Evolutionary conservation across 495 filamentous ascomycete genomes (phyloP).

Genomic region (Trichoderma asperelloides): DNA sequence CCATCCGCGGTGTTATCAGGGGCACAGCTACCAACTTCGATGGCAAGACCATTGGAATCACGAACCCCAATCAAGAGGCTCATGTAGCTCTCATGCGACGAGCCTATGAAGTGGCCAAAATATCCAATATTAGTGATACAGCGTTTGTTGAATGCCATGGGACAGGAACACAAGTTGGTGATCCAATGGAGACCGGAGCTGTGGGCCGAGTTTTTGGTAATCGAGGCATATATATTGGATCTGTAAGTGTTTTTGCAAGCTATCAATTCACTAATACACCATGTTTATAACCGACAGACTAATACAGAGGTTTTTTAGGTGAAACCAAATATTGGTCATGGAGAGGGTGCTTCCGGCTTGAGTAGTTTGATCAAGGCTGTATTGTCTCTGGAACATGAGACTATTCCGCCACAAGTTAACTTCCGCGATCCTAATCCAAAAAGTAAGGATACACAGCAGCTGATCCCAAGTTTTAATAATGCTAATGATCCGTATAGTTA

Average conservation of each 20-base stretch:
- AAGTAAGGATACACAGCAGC: constrained; percentile 13
- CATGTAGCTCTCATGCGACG: constrained; percentile 40
- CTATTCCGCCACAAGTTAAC: constrained; percentile 28
- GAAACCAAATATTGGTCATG: constrained; percentile 45
- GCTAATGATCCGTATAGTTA: constrained; percentile 11
- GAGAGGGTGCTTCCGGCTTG: constrained; percentile 39
- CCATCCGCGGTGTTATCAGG: constrained; percentile 43
- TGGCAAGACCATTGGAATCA: constrained; percentile 30
- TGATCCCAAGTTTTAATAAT: neutral
- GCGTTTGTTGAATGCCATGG: constrained; percentile 29
- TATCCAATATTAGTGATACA: constrained; percentile 30
- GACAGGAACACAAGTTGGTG: constrained; percentile 28
- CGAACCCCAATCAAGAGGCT: constrained; percentile 33
- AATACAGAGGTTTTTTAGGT: constrained; percentile 14
- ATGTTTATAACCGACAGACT: neutral
- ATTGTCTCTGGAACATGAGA: constrained; percentile 37
- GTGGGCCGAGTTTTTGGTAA: constrained; percentile 25
- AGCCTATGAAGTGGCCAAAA: constrained; percentile 31
- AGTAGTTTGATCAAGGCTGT: constrained; percentile 40
- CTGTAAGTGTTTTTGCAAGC: constrained; percentile 10
- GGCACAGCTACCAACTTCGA: constrained; percentile 42
- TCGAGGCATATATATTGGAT: constrained; percentile 35
- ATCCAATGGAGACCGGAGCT: constrained; percentile 29
- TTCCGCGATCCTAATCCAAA: constrained; percentile 21
- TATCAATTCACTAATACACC: neutral